Percentiles rank a stretch among this genome's conserved stretches.
phyloP scores from a whole-genome alignment of 2,329 filamentous ascomycete species.

The Penicillium oxalicum region DNA sequence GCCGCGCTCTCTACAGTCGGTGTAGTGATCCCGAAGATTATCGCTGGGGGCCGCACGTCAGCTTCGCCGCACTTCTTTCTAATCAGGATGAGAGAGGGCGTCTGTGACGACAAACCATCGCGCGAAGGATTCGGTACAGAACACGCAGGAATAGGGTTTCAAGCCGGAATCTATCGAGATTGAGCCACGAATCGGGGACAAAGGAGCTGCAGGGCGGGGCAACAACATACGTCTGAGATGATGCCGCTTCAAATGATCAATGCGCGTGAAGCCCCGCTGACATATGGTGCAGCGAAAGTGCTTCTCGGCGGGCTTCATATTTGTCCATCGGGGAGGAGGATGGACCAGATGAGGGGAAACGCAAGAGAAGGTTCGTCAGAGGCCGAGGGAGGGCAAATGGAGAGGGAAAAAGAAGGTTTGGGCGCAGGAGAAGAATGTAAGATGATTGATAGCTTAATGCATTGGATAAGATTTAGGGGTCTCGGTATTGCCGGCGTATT shows the following conservation, averaged over 20 bases:
- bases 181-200: slow-evolving; percentile 8
- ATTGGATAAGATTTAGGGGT: background rate
- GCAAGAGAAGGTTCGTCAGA: slow-evolving; percentile 1
- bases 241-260: slow-evolving; percentile 46
- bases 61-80: background rate
- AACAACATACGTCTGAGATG: slow-evolving; percentile 40
- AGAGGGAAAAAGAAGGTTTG: background rate
- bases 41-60: slow-evolving; percentile 31
- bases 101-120: slow-evolving; percentile 34
- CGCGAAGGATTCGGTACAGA: slow-evolving; percentile 42
- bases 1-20: slow-evolving; percentile 38
- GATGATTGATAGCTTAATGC: too few species aligned
- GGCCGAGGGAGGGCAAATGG: background rate
- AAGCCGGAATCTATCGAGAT: slow-evolving; percentile 39
- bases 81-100: background rate
- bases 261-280: slow-evolving; percentile 42
- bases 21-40: slow-evolving; percentile 44
- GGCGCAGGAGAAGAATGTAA: too few species aligned
- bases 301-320: slow-evolving; percentile 37
- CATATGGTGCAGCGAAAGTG: slow-evolving; percentile 42
- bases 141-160: slow-evolving; percentile 44
- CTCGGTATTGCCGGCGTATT: slow-evolving; percentile 8
- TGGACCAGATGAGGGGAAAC: slow-evolving; percentile 9
- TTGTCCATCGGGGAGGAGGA: slow-evolving; percentile 26
- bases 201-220: slow-evolving; percentile 2